Evolutionary conservation across 352 stramenopile species (phyloP).

Genomic region (Globisporangium heterothallicum): DNA sequence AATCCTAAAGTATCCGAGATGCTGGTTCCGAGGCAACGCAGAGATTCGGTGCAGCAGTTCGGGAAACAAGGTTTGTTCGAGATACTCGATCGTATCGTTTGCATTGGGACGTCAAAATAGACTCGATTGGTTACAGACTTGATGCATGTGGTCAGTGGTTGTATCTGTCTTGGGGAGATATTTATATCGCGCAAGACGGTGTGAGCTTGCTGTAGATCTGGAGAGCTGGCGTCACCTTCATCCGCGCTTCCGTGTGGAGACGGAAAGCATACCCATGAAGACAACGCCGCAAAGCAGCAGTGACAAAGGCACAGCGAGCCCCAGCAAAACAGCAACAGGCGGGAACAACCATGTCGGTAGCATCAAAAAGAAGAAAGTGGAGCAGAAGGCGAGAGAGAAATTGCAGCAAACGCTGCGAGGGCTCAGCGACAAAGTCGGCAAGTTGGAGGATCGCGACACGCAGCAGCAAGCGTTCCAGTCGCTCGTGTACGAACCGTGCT

Average conservation of each 20-base stretch:
- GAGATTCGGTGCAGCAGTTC: too few relatives aligned
- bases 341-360: neutral
- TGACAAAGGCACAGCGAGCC: neutral
- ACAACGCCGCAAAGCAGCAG: neutral
- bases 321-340: neutral
- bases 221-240: neutral
- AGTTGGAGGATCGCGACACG: slow-evolving; percentile 60
- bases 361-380: slow-evolving; percentile 39
- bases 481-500: slow-evolving; percentile 25
- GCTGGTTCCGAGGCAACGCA: too few relatives aligned
- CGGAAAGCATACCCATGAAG: neutral
- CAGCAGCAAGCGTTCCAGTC: slow-evolving; percentile 52
- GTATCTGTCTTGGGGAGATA: too few relatives aligned
- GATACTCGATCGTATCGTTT: too few relatives aligned
- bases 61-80: too few relatives aligned
- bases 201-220: neutral
- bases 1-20: too few relatives aligned
- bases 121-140: too few relatives aligned
- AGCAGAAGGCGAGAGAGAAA: slow-evolving; percentile 39
- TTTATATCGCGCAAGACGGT: neutral
- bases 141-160: too few relatives aligned
- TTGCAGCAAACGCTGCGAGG: slow-evolving; percentile 27
- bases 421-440: slow-evolving; percentile 42
- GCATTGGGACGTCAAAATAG: slow-evolving; percentile 9
- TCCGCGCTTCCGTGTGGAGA: too few relatives aligned